Evolutionary conservation across 371 early-diverging fungal genomes (phyloP).

Genomic region (Rhizopus delemar): DNA sequence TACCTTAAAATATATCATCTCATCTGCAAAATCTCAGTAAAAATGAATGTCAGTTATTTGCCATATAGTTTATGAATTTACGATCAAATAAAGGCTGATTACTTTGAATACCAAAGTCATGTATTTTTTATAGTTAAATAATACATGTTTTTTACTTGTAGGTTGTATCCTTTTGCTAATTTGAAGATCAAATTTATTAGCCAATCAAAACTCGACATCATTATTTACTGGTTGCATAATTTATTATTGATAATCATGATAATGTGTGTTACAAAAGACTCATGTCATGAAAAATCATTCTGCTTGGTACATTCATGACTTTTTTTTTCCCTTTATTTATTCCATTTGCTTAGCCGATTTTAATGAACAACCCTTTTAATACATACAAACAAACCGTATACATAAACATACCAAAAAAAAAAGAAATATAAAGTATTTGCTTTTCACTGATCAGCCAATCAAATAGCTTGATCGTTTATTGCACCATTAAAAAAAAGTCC

Average conservation of each 20-base stretch:
- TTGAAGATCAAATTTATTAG: conserved; percentile 4
- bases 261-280: neutral
- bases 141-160: neutral
- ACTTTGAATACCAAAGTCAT: too few species aligned
- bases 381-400: too few species aligned
- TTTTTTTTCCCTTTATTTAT: too few species aligned
- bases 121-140: too few species aligned
- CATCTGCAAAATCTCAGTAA: too few species aligned
- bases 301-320: neutral
- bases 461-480: neutral
- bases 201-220: conserved; percentile 17
- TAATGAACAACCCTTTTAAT: too few species aligned
- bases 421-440: neutral
- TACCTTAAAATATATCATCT: too few species aligned
- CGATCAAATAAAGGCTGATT: too few species aligned
- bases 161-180: conserved; percentile 7
- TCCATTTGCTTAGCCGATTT: neutral
- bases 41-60: too few species aligned
- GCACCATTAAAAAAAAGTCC: neutral
- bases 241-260: neutral
- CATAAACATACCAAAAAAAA: neutral
- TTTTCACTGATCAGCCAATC: neutral
- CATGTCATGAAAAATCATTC: too few species aligned
- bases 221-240: neutral
- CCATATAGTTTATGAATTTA: too few species aligned